Evolutionary conservation across 257 asterid species (phyloP).

Genomic region (Solanum pennellii): DNA sequence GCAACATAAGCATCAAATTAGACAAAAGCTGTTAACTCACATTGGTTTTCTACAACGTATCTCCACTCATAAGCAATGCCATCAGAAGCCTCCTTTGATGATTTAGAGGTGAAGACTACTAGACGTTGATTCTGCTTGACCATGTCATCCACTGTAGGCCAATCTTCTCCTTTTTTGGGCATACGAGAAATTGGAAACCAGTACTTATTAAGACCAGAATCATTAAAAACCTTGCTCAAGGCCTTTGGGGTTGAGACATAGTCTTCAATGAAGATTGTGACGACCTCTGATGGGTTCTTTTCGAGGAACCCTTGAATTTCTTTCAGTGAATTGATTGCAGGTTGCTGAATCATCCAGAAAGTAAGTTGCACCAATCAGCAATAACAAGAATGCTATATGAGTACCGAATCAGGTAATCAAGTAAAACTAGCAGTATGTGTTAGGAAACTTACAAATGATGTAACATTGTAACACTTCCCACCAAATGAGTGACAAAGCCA

Average conservation of each 20-base stretch:
- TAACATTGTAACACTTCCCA: constrained; percentile 52
- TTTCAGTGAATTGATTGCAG: constrained; percentile 60
- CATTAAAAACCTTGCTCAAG: constrained; percentile 53
- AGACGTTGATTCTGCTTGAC: constrained; percentile 57
- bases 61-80: constrained; percentile 79
- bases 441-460: constrained; percentile 61
- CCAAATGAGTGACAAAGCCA: constrained; percentile 81
- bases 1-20: background rate
- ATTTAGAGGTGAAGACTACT: constrained; percentile 60
- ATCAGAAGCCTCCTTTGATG: constrained; percentile 60
- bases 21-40: constrained; percentile 26
- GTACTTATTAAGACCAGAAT: constrained; percentile 60
- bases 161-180: constrained; percentile 69
- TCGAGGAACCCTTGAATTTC: constrained; percentile 57
- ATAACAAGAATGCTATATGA: background rate
- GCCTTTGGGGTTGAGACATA: constrained; percentile 62
- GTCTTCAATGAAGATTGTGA: constrained; percentile 82
- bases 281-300: constrained; percentile 44
- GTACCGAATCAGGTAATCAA: background rate
- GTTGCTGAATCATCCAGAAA: constrained; percentile 40
- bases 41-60: constrained; percentile 80
- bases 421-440: background rate
- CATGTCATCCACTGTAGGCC: constrained; percentile 92
- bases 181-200: constrained; percentile 60
- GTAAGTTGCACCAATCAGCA: background rate